phyloP scores from a whole-genome alignment of 1,284 basidiomycete species.

The Pseudozyma pruni region DNA sequence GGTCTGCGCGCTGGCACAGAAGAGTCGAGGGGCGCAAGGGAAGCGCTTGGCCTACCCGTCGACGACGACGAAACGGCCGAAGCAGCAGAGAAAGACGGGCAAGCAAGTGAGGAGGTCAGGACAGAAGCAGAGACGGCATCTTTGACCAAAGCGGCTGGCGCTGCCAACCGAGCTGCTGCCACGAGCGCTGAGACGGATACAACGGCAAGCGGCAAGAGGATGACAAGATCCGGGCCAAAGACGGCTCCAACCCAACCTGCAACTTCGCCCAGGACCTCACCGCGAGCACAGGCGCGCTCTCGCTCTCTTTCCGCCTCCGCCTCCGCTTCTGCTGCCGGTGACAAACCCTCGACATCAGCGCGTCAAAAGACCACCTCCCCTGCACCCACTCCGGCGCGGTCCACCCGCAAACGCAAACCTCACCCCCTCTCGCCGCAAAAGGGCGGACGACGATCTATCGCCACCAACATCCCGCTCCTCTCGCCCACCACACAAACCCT shows the following conservation, averaged over 20 bases:
- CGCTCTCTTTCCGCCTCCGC: slow-evolving; percentile 14
- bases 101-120: slow-evolving; percentile 6
- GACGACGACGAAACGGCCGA: slow-evolving; percentile 9
- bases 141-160: slow-evolving; percentile 38
- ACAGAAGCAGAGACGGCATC: slow-evolving; percentile 35
- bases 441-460: slow-evolving; percentile 26
- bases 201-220: slow-evolving; percentile 11
- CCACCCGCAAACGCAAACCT: slow-evolving; percentile 27
- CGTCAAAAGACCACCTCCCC: slow-evolving; percentile 5
- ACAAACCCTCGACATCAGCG: background rate
- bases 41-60: slow-evolving; percentile 42
- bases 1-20: slow-evolving; percentile 55
- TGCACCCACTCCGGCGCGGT: background rate
- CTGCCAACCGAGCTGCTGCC: slow-evolving; percentile 12
- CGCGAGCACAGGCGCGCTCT: slow-evolving; percentile 3
- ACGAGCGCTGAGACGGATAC: background rate
- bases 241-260: slow-evolving; percentile 15
- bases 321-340: background rate
- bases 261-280: slow-evolving; percentile 2
- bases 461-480: slow-evolving; percentile 11
- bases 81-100: slow-evolving; percentile 8
- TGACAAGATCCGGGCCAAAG: slow-evolving; percentile 18
- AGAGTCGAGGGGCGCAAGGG: slow-evolving; percentile 43
- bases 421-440: slow-evolving; percentile 35
- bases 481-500: slow-evolving; percentile 10